Percentiles rank a stretch among this genome's conserved stretches.
phyloP scores from a whole-genome alignment of 345 rosid species.

The Lepidium africanum region DNA sequence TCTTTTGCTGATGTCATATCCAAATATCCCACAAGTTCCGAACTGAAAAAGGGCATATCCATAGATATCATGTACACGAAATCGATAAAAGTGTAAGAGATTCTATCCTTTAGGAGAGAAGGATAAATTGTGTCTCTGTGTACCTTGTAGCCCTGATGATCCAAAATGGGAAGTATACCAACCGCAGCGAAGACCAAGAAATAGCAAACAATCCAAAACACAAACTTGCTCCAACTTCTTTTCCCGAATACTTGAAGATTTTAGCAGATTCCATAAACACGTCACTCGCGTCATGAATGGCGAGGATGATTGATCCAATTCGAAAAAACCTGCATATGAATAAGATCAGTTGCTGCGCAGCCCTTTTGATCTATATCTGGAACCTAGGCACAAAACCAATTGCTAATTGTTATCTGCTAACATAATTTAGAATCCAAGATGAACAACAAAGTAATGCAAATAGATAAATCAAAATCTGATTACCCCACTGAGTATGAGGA shows the following conservation, averaged over 20 bases:
- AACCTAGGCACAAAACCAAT: background rate
- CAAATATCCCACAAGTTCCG: slow-evolving; percentile 32
- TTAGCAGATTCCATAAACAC: slow-evolving; percentile 83
- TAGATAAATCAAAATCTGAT: background rate
- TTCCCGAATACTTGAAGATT: slow-evolving; percentile 69
- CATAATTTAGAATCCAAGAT: background rate
- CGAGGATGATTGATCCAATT: slow-evolving; percentile 66
- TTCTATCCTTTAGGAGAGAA: background rate
- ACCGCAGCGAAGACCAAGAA: slow-evolving; percentile 68
- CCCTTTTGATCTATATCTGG: background rate
- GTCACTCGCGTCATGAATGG: slow-evolving; percentile 83
- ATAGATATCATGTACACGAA: background rate
- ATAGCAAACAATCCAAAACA: slow-evolving; percentile 75
- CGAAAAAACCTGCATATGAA: slow-evolving; percentile 50
- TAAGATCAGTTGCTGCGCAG: background rate
- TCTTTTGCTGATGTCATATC: slow-evolving; percentile 33
- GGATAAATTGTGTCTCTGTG: background rate
- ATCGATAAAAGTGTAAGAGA: background rate
- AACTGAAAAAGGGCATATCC: background rate
- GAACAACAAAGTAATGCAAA: background rate
- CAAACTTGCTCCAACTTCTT: slow-evolving; percentile 74
- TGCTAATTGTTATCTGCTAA: too few relatives aligned
- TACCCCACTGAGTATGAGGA: slow-evolving; percentile 72
- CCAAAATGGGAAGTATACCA: slow-evolving; percentile 86
- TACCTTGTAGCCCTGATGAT: slow-evolving; percentile 64